Evolutionary conservation across 805 yeast genomes (phyloP).

Genomic region (Cyberlindnera subsufficiens): DNA sequence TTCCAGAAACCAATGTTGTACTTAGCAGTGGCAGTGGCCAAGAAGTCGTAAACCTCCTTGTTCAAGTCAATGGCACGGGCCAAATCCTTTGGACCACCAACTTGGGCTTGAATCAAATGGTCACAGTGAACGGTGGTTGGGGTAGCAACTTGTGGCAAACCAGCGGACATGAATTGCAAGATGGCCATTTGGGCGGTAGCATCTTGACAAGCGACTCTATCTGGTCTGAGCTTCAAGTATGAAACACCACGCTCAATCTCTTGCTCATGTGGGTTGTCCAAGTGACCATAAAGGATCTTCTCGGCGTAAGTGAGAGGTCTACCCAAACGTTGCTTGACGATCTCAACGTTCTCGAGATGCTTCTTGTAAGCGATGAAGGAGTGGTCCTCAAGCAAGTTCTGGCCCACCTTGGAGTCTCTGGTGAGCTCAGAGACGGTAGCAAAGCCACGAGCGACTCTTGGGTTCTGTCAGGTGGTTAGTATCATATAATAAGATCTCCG

Average conservation of each 20-base stretch:
- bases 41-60: conserved; percentile 92
- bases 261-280: conserved; percentile 88
- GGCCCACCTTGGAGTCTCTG: conserved; percentile 70
- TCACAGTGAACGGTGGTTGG: conserved; percentile 98
- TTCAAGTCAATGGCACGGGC: conserved; percentile 81
- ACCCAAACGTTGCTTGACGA: conserved; percentile 73
- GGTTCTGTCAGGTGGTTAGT: background rate
- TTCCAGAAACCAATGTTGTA: conserved; percentile 98
- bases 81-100: conserved; percentile 84
- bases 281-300: conserved; percentile 90
- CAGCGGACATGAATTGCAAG: conserved; percentile 94
- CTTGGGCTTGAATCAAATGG: conserved; percentile 93
- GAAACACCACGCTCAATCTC: conserved; percentile 82
- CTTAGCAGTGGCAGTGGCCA: conserved; percentile 85
- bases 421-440: conserved; percentile 38
- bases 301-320: conserved; percentile 95
- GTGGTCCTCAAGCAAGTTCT: conserved; percentile 75
- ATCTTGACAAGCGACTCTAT: conserved; percentile 98
- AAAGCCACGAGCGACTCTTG: conserved; percentile 29
- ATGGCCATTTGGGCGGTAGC: conserved; percentile 99
- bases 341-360: conserved; percentile 80
- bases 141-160: conserved; percentile 84
- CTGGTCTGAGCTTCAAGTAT: conserved; percentile 92
- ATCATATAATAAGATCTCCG: too few relatives aligned
- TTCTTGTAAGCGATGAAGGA: conserved; percentile 90